Conservation (phyloP, 306 rosid genomes). For the Vicia villosa region DNA sequence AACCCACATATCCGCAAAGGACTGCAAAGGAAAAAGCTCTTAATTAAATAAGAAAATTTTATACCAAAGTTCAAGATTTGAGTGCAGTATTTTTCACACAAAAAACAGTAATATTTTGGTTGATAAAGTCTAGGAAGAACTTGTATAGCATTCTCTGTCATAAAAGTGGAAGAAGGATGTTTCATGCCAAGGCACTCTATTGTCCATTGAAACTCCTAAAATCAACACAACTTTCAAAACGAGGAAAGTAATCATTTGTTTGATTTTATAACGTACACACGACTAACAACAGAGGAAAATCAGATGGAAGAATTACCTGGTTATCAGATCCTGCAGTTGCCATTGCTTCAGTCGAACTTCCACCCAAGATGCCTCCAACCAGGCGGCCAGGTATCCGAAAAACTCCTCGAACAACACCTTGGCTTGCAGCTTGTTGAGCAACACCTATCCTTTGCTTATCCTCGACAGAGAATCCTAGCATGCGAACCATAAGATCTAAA, state of each 20-base stretch:
- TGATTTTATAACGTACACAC: background rate
- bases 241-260: background rate
- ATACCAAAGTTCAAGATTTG: conserved; percentile 5
- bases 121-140: background rate
- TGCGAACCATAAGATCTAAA: conserved; percentile 93
- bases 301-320: conserved; percentile 52
- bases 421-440: conserved; percentile 81
- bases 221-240: background rate
- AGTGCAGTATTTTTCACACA: background rate
- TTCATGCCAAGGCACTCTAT: conserved; percentile 1
- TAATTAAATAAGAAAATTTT: background rate
- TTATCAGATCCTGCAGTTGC: conserved; percentile 61
- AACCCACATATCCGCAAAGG: conserved; percentile 27
- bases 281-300: background rate
- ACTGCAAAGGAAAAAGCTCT: background rate
- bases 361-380: conserved; percentile 94
- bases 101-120: background rate
- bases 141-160: background rate
- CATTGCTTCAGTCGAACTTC: conserved; percentile 56
- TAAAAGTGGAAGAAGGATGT: background rate
- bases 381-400: conserved; percentile 90
- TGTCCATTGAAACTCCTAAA: background rate
- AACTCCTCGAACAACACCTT: conserved; percentile 96
- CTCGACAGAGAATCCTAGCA: conserved; percentile 93
- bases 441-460: conserved; percentile 88